These are phyloP conservation scores for Acacia acuminata DNA, from an alignment of 306 rosid species.

Conservation along the genomic window DNA sequence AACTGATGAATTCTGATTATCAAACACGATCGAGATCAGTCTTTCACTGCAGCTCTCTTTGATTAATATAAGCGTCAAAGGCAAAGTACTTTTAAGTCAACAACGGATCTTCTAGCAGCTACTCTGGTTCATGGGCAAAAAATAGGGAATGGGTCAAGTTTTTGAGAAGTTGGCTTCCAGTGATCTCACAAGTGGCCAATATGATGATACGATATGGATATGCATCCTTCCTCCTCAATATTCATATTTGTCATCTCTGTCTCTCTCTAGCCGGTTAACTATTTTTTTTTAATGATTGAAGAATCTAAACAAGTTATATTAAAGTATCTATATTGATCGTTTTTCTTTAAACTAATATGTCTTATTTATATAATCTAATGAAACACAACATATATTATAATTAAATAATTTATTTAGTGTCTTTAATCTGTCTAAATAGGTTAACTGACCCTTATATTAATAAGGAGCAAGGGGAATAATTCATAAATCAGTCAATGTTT, in stretches of 20 bases:
- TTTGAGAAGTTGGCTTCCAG: constrained; percentile 7
- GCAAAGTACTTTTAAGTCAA: not conserved
- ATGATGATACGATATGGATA: not conserved
- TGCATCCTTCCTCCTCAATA: not conserved
- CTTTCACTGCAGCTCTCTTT: not conserved
- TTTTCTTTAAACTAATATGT: too few species aligned
- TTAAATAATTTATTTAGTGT: too few species aligned
- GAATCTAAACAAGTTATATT: too few species aligned
- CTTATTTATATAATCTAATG: too few species aligned
- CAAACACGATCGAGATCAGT: not conserved
- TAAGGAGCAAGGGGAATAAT: not conserved
- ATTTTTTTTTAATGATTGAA: too few species aligned
- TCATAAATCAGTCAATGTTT: not conserved
- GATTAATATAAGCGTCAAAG: not conserved
- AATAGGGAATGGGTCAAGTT: constrained; percentile 29
- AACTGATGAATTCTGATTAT: not conserved
- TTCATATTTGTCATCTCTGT: not conserved
- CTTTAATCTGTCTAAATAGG: too few species aligned
- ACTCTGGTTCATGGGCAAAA: constrained; percentile 4
- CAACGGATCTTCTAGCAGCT: not conserved
- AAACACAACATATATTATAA: too few species aligned
- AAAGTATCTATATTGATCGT: too few species aligned
- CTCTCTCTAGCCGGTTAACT: too few species aligned
- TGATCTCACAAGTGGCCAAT: not conserved
- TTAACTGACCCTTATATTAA: too few species aligned